Conservation (phyloP, 2,329 filamentous ascomycete species). For the Ceratocystis eucalypticola region DNA sequence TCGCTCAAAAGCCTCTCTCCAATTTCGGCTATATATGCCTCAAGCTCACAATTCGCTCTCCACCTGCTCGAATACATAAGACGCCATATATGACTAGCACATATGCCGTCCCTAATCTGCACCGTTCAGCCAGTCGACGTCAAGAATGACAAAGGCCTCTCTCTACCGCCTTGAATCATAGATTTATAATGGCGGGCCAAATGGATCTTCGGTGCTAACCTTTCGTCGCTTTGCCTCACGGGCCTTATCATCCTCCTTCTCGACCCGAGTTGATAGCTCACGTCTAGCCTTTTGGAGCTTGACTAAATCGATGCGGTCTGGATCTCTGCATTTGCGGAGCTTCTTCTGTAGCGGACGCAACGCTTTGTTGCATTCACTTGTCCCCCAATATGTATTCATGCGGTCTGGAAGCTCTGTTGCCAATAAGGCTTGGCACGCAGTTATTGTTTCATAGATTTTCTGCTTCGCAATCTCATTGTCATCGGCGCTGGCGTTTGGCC, state of each 20-base stretch:
- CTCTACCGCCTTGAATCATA: background rate
- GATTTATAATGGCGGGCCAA: conserved; percentile 31
- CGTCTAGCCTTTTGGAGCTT: conserved; percentile 52
- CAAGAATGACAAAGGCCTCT: background rate
- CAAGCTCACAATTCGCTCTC: background rate
- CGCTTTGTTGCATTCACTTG: conserved; percentile 35
- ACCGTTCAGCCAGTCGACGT: background rate
- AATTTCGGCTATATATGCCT: too few relatives aligned
- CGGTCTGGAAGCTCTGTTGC: conserved; percentile 44
- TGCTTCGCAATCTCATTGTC: conserved; percentile 28
- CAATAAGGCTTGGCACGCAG: conserved; percentile 40
- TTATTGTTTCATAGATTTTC: conserved; percentile 38
- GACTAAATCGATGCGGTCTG: conserved; percentile 59
- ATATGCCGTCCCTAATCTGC: background rate
- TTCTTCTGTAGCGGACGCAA: conserved; percentile 52
- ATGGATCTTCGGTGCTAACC: conserved; percentile 34
- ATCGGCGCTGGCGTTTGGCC: conserved; percentile 24
- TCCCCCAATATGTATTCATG: conserved; percentile 41
- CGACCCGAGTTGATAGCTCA: conserved; percentile 35
- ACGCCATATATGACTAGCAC: background rate
- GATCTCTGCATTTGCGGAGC: conserved; percentile 59
- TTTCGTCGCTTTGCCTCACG: conserved; percentile 36
- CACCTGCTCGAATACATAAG: background rate
- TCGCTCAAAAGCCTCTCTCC: background rate
- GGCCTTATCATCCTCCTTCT: conserved; percentile 29